These are phyloP conservation scores for Agastache rugosa DNA, from an alignment of 257 asterid genomes.

Conservation along the genomic window DNA sequence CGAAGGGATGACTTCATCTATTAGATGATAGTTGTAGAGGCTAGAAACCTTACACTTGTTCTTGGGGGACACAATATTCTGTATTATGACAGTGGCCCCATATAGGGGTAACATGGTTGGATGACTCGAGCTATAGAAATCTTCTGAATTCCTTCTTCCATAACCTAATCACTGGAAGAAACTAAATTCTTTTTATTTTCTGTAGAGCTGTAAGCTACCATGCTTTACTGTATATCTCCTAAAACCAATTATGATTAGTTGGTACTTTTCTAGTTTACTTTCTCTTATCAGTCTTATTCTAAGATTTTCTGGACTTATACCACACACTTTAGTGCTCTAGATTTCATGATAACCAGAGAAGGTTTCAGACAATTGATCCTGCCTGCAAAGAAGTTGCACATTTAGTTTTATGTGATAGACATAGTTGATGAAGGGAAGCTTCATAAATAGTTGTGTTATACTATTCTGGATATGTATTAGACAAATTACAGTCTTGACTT, in stretches of 20 bases:
- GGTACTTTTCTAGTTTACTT: background rate
- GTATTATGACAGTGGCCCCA: background rate
- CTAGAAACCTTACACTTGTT: background rate
- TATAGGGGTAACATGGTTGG: background rate
- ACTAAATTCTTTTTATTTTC: background rate
- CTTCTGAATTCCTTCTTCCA: no score
- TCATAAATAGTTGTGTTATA: background rate
- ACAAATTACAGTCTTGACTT: background rate
- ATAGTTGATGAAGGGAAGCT: background rate
- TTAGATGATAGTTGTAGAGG: background rate
- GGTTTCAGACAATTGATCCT: background rate
- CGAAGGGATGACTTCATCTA: background rate
- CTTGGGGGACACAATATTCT: background rate
- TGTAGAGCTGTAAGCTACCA: conserved; percentile 4
- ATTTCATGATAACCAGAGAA: no score
- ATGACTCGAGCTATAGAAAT: background rate
- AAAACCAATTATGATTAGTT: background rate
- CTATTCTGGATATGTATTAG: background rate
- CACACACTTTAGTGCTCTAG: no score
- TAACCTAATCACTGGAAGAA: background rate
- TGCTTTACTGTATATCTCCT: background rate
- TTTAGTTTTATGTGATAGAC: background rate
- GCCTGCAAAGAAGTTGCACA: background rate
- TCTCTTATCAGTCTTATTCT: background rate
- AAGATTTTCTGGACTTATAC: background rate